phyloP scores from a whole-genome alignment of 352 stramenopile genomes.

The Aphanomyces astaci region DNA sequence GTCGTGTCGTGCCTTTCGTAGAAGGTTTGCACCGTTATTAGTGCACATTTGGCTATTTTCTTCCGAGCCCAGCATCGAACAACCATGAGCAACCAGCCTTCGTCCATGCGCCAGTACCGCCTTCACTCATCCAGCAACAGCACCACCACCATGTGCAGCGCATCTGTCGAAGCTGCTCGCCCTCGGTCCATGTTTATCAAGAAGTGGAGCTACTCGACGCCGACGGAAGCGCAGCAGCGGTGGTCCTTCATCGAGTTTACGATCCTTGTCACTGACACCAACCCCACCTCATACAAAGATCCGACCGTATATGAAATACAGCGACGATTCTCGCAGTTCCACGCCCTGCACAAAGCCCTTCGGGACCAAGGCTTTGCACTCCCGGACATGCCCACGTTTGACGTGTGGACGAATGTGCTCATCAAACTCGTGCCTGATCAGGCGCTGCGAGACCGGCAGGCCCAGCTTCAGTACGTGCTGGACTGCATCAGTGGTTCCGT shows the following conservation, averaged over 20 bases:
- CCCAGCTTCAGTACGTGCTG: slow-evolving; percentile 1
- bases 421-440: slow-evolving; percentile 6
- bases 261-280: background rate
- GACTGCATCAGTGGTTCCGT: slow-evolving; percentile 10
- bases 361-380: slow-evolving; percentile 5
- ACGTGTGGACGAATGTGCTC: background rate
- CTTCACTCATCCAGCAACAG: background rate
- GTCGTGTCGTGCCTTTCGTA: no score
- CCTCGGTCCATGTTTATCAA: background rate
- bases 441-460: background rate
- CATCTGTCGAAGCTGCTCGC: background rate
- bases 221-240: background rate
- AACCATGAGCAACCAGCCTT: background rate
- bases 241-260: background rate
- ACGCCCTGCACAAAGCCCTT: background rate
- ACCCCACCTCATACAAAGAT: background rate
- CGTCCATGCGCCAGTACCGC: background rate
- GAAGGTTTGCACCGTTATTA: no score
- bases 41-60: background rate
- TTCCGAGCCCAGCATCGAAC: background rate
- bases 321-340: background rate
- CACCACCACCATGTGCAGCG: background rate
- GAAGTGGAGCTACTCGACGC: slow-evolving; percentile 1
- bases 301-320: background rate
- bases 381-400: background rate